These are phyloP conservation scores for Aspergillus hancockii DNA, from an alignment of 495 filamentous ascomycete genomes.

Conservation along the genomic window DNA sequence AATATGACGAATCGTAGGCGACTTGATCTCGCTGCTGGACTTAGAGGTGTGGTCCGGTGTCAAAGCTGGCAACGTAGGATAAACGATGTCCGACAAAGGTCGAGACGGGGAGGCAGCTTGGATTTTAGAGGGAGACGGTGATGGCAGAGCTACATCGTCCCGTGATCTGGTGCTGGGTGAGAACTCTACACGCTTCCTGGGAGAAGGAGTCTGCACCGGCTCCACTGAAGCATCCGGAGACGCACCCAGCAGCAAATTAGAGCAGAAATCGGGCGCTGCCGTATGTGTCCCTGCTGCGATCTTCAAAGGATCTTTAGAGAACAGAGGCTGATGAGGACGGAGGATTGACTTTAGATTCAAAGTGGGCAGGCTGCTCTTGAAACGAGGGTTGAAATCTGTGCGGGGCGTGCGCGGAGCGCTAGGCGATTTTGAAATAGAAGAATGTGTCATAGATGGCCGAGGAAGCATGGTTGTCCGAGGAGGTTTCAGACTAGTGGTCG, in stretches of 20 bases:
- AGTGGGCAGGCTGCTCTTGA: constrained; percentile 45
- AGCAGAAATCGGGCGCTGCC: constrained; percentile 48
- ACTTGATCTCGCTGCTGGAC: constrained; percentile 9
- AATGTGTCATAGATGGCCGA: constrained; percentile 41
- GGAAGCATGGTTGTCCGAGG: constrained; percentile 56
- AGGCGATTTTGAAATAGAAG: constrained; percentile 47
- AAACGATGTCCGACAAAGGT: constrained; percentile 38
- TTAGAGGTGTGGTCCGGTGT: constrained; percentile 35
- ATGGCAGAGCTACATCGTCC: constrained; percentile 36
- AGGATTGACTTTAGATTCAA: constrained; percentile 63
- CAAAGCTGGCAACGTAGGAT: constrained; percentile 43
- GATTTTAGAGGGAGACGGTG: constrained; percentile 48
- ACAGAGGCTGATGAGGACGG: constrained; percentile 59
- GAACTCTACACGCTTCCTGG: constrained; percentile 64
- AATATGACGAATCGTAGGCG: constrained; percentile 41
- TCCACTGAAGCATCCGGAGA: constrained; percentile 25
- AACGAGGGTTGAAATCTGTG: constrained; percentile 48
- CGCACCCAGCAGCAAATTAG: constrained; percentile 46
- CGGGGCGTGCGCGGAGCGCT: constrained; percentile 45
- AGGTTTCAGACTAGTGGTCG: constrained; percentile 56
- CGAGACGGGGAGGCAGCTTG: constrained; percentile 27
- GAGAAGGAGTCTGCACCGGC: constrained; percentile 42
- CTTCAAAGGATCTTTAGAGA: constrained; percentile 60
- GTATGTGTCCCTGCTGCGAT: constrained; percentile 62
- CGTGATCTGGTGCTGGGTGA: constrained; percentile 52